phyloP scores from a whole-genome alignment of 176 grass and related monocot genomes.

The Pharus latifolius region DNA sequence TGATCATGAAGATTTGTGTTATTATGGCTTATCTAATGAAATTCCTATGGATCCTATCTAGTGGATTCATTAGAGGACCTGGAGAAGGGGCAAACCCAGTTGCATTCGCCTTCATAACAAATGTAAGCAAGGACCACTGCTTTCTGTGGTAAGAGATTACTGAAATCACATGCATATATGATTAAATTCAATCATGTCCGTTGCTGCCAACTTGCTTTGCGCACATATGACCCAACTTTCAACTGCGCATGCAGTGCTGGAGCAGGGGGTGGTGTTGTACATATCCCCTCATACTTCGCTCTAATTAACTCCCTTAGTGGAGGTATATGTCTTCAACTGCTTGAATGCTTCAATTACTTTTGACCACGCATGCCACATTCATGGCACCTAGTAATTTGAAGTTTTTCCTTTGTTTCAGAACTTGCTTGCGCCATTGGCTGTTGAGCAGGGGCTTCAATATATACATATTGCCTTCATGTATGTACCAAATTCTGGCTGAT shows the following conservation, averaged over 20 bases:
- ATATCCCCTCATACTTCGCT: slow-evolving; percentile 75
- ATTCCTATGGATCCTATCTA: slow-evolving; percentile 22
- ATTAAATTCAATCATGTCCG: neutral
- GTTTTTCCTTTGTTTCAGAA: neutral
- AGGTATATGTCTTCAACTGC: slow-evolving; percentile 2
- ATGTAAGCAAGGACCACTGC: slow-evolving; percentile 81
- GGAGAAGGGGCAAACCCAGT: slow-evolving; percentile 75
- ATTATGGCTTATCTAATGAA: neutral
- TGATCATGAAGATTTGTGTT: neutral
- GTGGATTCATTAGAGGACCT: slow-evolving; percentile 94
- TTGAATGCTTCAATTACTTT: neutral
- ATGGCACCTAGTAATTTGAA: neutral
- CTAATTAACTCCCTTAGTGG: slow-evolving; percentile 23
- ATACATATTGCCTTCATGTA: no score
- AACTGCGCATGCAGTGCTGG: slow-evolving; percentile 63
- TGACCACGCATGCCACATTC: neutral
- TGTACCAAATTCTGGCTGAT: no score
- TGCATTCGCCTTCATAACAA: slow-evolving; percentile 82
- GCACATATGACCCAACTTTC: slow-evolving; percentile 12
- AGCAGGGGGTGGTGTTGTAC: slow-evolving; percentile 92
- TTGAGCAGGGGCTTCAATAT: no score
- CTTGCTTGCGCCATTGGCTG: no score
- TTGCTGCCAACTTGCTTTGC: neutral
- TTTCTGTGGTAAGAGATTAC: slow-evolving; percentile 70
- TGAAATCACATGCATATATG: neutral